These are phyloP conservation scores for Leptographium galeiforme DNA, from an alignment of 2,329 filamentous ascomycete genomes.

Conservation along the genomic window DNA sequence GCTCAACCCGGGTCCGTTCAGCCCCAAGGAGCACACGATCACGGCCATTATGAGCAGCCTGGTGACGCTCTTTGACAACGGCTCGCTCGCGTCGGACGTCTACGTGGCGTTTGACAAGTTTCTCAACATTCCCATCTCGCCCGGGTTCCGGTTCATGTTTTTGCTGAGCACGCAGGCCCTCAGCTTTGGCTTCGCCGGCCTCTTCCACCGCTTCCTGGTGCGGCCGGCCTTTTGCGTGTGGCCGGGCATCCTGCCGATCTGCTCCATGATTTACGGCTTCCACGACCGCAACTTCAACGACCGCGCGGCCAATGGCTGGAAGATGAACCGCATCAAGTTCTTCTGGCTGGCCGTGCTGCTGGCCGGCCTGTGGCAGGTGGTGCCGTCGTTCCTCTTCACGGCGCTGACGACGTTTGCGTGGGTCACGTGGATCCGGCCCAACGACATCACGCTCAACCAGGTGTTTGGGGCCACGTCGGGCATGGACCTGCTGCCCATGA, in stretches of 20 bases:
- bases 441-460: slow-evolving; percentile 18
- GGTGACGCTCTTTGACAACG: slow-evolving; percentile 24
- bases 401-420: slow-evolving; percentile 34
- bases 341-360: slow-evolving; percentile 27
- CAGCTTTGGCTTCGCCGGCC: slow-evolving; percentile 40
- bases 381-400: slow-evolving; percentile 36
- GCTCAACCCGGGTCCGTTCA: slow-evolving; percentile 43
- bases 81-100: slow-evolving; percentile 26
- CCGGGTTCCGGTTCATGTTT: slow-evolving; percentile 31
- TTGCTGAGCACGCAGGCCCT: slow-evolving; percentile 37
- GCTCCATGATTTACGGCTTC: slow-evolving; percentile 32
- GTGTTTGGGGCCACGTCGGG: slow-evolving; percentile 21
- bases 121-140: slow-evolving; percentile 21
- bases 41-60: slow-evolving; percentile 47
- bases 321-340: slow-evolving; percentile 16
- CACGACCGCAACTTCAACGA: slow-evolving; percentile 27
- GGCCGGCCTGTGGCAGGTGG: slow-evolving; percentile 39
- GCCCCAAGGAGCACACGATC: slow-evolving; percentile 46
- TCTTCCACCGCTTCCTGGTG: slow-evolving; percentile 35
- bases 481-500: slow-evolving; percentile 19
- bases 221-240: slow-evolving; percentile 38
- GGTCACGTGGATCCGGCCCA: slow-evolving; percentile 39
- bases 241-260: slow-evolving; percentile 33
- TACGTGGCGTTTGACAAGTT: slow-evolving; percentile 26
- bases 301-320: neutral